These are phyloP conservation scores for Mortierella polycephala DNA, from an alignment of 371 early-diverging fungal species.

Conservation along the genomic window DNA sequence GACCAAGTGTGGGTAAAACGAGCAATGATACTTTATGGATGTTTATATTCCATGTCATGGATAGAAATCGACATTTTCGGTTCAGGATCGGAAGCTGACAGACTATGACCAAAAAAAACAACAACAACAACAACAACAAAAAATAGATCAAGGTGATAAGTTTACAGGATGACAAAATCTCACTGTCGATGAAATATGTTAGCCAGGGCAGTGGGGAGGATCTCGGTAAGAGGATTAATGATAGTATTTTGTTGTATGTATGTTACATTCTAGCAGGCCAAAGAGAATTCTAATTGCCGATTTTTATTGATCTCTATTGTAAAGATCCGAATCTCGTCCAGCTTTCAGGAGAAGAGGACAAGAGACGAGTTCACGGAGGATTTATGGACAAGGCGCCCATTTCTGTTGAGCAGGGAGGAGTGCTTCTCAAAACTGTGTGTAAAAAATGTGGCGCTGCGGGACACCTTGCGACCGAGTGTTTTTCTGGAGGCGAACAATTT, in stretches of 20 bases:
- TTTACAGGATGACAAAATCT: constrained; percentile 48
- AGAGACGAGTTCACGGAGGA: constrained; percentile 27
- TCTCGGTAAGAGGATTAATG: constrained; percentile 26
- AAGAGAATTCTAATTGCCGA: background rate
- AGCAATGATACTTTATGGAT: background rate
- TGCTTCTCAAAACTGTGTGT: constrained; percentile 40
- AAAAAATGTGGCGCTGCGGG: constrained; percentile 50
- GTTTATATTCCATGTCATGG: no score
- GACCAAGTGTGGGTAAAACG: constrained; percentile 48
- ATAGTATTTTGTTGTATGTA: background rate
- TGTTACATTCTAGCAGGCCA: background rate
- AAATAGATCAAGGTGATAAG: constrained; percentile 46
- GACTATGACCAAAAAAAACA: background rate
- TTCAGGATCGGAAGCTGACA: background rate
- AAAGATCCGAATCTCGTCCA: constrained; percentile 50
- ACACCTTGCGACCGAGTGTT: constrained; percentile 45
- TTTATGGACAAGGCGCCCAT: constrained; percentile 47
- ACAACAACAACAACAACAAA: background rate
- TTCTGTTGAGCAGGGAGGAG: constrained; percentile 47
- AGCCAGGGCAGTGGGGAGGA: constrained; percentile 42
- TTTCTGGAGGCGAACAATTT: constrained; percentile 46
- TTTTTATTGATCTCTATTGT: background rate
- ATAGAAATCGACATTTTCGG: background rate
- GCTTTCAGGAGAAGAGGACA: constrained; percentile 33
- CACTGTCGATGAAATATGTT: constrained; percentile 51